Conservation (phyloP, 441 rosid species). For the Jatropha multifida region DNA sequence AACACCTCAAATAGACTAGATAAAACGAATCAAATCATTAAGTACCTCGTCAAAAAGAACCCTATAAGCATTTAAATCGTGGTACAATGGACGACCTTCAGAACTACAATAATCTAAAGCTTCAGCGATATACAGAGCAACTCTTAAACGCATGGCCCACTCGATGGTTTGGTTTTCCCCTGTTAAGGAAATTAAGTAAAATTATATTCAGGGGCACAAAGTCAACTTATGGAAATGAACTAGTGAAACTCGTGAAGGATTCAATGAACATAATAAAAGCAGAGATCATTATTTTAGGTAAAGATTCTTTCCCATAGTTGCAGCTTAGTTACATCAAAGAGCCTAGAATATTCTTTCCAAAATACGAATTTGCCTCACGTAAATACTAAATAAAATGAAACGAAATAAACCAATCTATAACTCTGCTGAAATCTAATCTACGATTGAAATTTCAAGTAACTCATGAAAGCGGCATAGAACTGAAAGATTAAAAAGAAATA, state of each 20-base stretch:
- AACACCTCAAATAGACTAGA: background rate
- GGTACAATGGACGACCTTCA: constrained; percentile 83
- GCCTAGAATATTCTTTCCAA: background rate
- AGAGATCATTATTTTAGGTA: background rate
- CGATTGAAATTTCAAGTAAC: background rate
- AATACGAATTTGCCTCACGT: background rate
- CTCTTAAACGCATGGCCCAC: constrained; percentile 96
- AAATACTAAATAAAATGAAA: background rate
- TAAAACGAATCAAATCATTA: background rate
- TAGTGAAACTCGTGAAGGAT: too few relatives aligned
- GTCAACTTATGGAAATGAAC: background rate
- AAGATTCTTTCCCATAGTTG: background rate
- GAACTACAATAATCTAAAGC: constrained; percentile 85
- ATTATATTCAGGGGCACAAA: constrained; percentile 11
- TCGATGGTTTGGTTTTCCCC: constrained; percentile 97
- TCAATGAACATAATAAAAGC: background rate
- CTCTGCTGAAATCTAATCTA: background rate
- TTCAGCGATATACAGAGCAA: constrained; percentile 83
- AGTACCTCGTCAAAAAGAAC: constrained; percentile 96
- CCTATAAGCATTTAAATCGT: constrained; percentile 92
- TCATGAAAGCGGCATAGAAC: background rate
- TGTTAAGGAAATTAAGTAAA: constrained; percentile 31
- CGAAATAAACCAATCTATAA: background rate
- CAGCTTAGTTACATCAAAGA: background rate
- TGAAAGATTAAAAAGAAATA: background rate